Evolutionary conservation across 148 eudicot species (phyloP).

Genomic region (Pharnaceum exiguum): DNA sequence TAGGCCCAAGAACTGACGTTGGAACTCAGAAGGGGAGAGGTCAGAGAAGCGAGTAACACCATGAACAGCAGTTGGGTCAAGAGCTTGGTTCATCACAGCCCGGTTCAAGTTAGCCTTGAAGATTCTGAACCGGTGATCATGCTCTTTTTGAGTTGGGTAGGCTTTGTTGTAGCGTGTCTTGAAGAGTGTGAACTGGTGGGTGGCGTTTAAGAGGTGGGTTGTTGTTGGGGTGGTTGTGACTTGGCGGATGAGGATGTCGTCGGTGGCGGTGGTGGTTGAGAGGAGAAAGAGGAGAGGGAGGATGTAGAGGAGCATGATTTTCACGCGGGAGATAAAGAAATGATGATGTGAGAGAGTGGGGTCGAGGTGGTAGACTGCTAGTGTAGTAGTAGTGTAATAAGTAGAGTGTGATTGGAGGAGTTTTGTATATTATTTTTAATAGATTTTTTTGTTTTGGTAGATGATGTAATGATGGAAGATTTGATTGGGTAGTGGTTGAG

Average conservation of each 20-base stretch:
- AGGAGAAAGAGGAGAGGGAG: conserved; percentile 32
- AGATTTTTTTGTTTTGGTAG: too few relatives aligned
- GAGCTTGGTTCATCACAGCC: conserved; percentile 43
- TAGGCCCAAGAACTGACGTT: conserved; percentile 33
- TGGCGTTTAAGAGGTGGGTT: conserved; percentile 22
- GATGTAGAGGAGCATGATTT: conserved; percentile 33
- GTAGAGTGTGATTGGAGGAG: background rate
- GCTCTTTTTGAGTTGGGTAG: conserved; percentile 50
- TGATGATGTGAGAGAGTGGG: background rate
- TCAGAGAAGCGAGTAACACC: conserved; percentile 71
- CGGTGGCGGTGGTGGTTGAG: conserved; percentile 18
- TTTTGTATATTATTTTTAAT: too few relatives aligned
- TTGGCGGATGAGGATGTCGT: conserved; percentile 38
- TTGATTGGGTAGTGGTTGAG: too few relatives aligned
- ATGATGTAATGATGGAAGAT: too few relatives aligned
- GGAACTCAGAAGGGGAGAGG: conserved; percentile 45
- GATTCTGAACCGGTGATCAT: conserved; percentile 51
- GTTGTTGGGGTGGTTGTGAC: conserved; percentile 25
- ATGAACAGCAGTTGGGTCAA: conserved; percentile 53
- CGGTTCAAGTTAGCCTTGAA: conserved; percentile 52
- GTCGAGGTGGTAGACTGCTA: background rate
- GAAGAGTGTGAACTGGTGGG: conserved; percentile 57
- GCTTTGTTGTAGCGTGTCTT: conserved; percentile 38
- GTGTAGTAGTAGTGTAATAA: background rate
- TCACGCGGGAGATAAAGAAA: conserved; percentile 7